phyloP scores from a whole-genome alignment of 495 filamentous ascomycete species.

The Pyrenula aspistea region DNA sequence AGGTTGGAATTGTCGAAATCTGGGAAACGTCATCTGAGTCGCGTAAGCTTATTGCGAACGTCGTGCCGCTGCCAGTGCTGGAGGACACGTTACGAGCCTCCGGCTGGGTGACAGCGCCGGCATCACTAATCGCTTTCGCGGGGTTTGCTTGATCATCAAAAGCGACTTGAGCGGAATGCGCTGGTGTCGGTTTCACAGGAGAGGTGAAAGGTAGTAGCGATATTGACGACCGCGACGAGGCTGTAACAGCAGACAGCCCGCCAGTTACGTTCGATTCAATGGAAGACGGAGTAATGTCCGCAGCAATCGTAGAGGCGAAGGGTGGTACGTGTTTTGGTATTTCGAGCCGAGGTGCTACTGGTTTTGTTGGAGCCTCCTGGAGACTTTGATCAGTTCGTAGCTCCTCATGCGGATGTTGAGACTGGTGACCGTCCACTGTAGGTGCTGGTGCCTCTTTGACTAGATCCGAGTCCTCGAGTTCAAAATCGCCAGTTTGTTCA shows the following conservation, averaged over 20 bases:
- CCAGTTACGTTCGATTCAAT: conserved; percentile 16
- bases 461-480: conserved; percentile 43
- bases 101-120: too few species aligned
- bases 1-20: conserved; percentile 80
- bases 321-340: conserved; percentile 6
- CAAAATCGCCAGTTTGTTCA: conserved; percentile 88
- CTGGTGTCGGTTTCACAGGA: not conserved
- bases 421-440: not conserved
- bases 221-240: not conserved
- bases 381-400: not conserved
- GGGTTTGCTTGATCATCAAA: not conserved
- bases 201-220: not conserved
- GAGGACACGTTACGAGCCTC: conserved; percentile 17
- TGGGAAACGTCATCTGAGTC: conserved; percentile 75
- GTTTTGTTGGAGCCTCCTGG: not conserved
- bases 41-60: conserved; percentile 58
- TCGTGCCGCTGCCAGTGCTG: conserved; percentile 55
- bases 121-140: not conserved
- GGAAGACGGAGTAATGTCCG: conserved; percentile 29
- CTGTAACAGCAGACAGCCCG: not conserved
- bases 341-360: not conserved
- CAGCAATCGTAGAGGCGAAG: conserved; percentile 28
- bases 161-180: not conserved
- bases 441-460: not conserved
- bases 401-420: not conserved